A percentile compares a stretch with the other conserved stretches of the same genome.
These are phyloP conservation scores for Poterioochromonas sp. DNA, from an alignment of 352 stramenopile species.

Conservation along the genomic window DNA sequence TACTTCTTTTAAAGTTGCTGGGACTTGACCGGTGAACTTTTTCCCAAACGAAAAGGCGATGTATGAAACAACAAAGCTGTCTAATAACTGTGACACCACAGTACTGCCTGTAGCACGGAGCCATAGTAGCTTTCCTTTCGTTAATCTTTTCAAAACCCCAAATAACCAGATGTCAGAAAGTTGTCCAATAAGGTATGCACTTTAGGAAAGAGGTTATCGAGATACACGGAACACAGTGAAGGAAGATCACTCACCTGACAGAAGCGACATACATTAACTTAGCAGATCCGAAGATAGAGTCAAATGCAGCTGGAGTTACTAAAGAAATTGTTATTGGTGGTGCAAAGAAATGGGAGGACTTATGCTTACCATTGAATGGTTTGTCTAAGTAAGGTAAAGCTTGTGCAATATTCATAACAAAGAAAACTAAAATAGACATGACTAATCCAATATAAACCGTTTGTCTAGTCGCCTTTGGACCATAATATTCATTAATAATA, in stretches of 20 bases:
- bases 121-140: not conserved
- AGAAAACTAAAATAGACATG: conserved; percentile 22
- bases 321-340: not conserved
- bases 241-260: not conserved
- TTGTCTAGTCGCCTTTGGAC: not conserved
- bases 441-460: conserved; percentile 22
- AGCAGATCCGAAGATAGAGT: conserved; percentile 9
- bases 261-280: conserved; percentile 29
- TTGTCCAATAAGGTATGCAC: conserved; percentile 17
- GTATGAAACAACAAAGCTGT: conserved; percentile 21
- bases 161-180: conserved; percentile 23
- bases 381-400: conserved; percentile 15
- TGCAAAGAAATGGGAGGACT: not conserved
- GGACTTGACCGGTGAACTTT: not conserved
- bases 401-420: conserved; percentile 26
- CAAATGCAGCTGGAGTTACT: conserved; percentile 17
- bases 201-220: not conserved
- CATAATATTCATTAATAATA: conserved; percentile 29
- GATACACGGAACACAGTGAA: not conserved
- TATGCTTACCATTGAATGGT: conserved; percentile 14
- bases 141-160: conserved; percentile 6
- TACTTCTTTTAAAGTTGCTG: conserved; percentile 14
- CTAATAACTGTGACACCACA: conserved; percentile 6
- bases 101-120: conserved; percentile 20
- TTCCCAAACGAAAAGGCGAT: conserved; percentile 28